A percentile compares a stretch with the other conserved stretches of the same genome.
Evolutionary conservation across 257 asterid genomes (phyloP).

Genomic region (Solanum bukasovii): DNA sequence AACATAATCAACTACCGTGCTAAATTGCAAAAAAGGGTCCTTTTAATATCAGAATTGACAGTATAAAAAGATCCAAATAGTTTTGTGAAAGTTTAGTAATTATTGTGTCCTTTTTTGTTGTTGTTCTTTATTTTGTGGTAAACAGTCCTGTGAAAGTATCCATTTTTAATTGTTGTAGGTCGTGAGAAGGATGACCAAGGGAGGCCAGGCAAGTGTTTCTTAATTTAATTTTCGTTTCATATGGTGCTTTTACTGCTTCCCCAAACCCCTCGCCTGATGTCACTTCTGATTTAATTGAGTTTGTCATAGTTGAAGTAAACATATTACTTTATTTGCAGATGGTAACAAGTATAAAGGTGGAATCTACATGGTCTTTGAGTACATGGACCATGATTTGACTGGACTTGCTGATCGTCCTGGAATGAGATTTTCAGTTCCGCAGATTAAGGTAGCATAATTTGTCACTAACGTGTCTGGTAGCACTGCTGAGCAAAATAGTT

Average conservation of each 20-base stretch:
- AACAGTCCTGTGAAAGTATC: background rate
- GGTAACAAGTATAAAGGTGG: constrained; percentile 72
- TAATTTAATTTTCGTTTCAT: background rate
- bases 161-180: constrained; percentile 28
- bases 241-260: background rate
- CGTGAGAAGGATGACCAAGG: constrained; percentile 61
- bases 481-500: background rate
- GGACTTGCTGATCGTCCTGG: constrained; percentile 99
- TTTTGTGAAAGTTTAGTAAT: background rate
- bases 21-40: background rate
- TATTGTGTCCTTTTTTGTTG: background rate
- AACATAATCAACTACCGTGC: background rate
- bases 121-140: background rate
- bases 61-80: background rate
- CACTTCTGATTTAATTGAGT: background rate
- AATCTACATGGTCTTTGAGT: constrained; percentile 97
- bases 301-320: background rate
- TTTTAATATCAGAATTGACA: background rate
- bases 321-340: constrained; percentile 28
- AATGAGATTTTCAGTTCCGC: constrained; percentile 80
- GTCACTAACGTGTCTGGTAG: background rate
- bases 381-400: constrained; percentile 95
- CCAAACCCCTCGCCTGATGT: background rate
- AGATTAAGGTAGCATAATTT: constrained; percentile 63
- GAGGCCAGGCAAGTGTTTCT: constrained; percentile 37